phyloP scores from a whole-genome alignment of 139 green algal species.

The Chlorella sp. region DNA sequence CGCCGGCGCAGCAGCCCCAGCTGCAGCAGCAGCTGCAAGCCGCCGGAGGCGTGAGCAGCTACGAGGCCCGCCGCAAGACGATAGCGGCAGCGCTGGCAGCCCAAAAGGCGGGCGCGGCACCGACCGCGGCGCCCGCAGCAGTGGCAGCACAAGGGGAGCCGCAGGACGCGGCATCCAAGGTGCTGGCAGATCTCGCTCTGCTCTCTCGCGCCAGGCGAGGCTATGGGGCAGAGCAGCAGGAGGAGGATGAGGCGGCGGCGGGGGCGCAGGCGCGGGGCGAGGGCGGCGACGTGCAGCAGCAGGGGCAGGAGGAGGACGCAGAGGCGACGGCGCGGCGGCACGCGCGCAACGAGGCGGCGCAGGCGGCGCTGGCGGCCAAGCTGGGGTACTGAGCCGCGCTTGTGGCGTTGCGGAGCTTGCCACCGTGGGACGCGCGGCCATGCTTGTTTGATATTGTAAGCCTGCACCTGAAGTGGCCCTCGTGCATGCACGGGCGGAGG shows the following conservation, averaged over 20 bases:
- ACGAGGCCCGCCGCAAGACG: slow-evolving; percentile 28
- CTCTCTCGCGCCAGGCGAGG: slow-evolving; percentile 16
- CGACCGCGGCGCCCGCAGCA: not conserved
- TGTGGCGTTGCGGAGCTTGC: too few relatives aligned
- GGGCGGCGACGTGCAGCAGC: not conserved
- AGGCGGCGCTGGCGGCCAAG: not conserved
- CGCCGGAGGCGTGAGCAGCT: slow-evolving; percentile 10
- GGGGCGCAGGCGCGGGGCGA: not conserved
- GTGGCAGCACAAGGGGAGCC: not conserved
- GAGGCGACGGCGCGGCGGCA: not conserved
- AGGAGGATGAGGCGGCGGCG: not conserved
- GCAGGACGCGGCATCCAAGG: slow-evolving; percentile 22
- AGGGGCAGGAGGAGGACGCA: slow-evolving; percentile 1
- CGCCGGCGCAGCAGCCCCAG: not conserved
- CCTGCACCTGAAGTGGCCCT: not conserved
- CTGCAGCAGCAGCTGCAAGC: not conserved
- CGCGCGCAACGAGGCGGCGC: too few relatives aligned
- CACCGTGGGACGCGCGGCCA: not conserved
- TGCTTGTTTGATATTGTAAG: not conserved
- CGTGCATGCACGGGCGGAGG: too few relatives aligned
- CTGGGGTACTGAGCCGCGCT: too few relatives aligned
- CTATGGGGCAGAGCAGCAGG: not conserved
- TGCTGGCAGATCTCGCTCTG: slow-evolving; percentile 21
- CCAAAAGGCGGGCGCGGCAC: slow-evolving; percentile 1
- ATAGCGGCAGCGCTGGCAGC: slow-evolving; percentile 27